These are phyloP conservation scores for Sporothrix phasma DNA, from an alignment of 2,329 filamentous ascomycete species.

Conservation along the genomic window DNA sequence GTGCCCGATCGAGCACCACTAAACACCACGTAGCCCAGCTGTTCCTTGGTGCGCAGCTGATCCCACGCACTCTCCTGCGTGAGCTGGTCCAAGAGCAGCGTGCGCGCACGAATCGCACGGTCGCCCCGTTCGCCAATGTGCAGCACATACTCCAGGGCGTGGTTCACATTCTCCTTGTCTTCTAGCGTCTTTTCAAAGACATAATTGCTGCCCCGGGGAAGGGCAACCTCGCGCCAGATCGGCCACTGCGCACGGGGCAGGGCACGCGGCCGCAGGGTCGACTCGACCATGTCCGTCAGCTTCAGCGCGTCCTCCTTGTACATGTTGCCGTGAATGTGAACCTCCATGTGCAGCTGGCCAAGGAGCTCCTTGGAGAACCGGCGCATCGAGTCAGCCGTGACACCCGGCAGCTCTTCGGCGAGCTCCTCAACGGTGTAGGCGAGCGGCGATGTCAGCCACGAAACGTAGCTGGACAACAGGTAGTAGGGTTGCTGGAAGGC, in stretches of 20 bases:
- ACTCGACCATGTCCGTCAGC: constrained; percentile 73
- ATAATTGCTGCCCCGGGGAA: constrained; percentile 73
- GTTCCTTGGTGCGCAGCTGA: constrained; percentile 90
- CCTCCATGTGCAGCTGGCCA: constrained; percentile 76
- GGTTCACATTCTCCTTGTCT: constrained; percentile 82
- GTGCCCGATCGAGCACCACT: constrained; percentile 61
- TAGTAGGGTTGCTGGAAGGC: constrained; percentile 82
- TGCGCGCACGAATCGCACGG: constrained; percentile 60
- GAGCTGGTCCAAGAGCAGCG: constrained; percentile 78
- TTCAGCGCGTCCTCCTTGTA: constrained; percentile 88
- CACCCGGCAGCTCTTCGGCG: constrained; percentile 61
- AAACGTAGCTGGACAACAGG: constrained; percentile 74
- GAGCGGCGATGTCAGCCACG: constrained; percentile 68
- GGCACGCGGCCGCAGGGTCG: constrained; percentile 60
- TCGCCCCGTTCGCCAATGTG: constrained; percentile 61
- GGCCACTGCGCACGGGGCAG: constrained; percentile 73
- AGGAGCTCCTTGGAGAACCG: constrained; percentile 73
- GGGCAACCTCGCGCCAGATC: constrained; percentile 62
- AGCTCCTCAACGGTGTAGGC: constrained; percentile 73
- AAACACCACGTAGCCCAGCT: constrained; percentile 94
- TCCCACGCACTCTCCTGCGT: constrained; percentile 90
- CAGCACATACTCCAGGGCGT: constrained; percentile 72
- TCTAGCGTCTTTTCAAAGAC: constrained; percentile 71
- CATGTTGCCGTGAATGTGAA: constrained; percentile 82
- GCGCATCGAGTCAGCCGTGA: constrained; percentile 65